Base-by-base conservation (phyloP, 2,329 filamentous ascomycete species). In the Alternaria infectoria region DNA sequence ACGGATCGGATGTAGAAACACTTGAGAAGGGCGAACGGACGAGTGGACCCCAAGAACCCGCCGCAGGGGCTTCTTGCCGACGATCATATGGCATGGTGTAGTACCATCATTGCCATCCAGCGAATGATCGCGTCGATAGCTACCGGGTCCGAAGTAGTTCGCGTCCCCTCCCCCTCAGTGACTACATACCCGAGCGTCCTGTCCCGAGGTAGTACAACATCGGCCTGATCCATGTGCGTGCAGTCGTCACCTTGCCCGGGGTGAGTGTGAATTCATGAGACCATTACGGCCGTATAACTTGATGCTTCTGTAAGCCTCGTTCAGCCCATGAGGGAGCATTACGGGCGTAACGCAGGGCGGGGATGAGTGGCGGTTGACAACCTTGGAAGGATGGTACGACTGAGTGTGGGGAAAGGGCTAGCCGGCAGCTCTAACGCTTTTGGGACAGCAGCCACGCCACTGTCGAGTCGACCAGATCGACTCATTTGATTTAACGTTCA, bases 321-420 rank as follows among this genome's bases (percentile, higher is more conserved):
- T 17, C 26, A 51, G 17, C 26, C 28, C 9, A 19, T 19, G 26
- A 21, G 17, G 17, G 19, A 51, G 26, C 10, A 51, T 32, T 8
- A 15, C 47, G 17, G 26, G 26, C 13, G 15, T 51, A 17, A 21
- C 30, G n/a, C 26, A 32, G 28, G 11, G 26, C 47, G 26, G 47
- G 17, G 13, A 32, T 51, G 26, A 32, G 26, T 32, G 26, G 47
- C 19, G 47, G 47, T 51, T 28, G 17, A 51, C 26, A 30, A n/a
- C n/a, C n/a, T n/a, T n/a, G n/a, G n/a, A n/a, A 21, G 26, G 26
- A 9, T 28, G 26, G 17, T 26, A n/a, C 26, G 2, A 21, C 26
- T 40, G 30, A 15, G 23, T 52, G 57, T 45, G 57, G 57, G 49
- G 57, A 59, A 59, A 17, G 25, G 15, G 40, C n/a, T 46, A 28